Evolutionary conservation across 2,329 filamentous ascomycete species (phyloP).

Genomic region (Aureobasidium sp.): DNA sequence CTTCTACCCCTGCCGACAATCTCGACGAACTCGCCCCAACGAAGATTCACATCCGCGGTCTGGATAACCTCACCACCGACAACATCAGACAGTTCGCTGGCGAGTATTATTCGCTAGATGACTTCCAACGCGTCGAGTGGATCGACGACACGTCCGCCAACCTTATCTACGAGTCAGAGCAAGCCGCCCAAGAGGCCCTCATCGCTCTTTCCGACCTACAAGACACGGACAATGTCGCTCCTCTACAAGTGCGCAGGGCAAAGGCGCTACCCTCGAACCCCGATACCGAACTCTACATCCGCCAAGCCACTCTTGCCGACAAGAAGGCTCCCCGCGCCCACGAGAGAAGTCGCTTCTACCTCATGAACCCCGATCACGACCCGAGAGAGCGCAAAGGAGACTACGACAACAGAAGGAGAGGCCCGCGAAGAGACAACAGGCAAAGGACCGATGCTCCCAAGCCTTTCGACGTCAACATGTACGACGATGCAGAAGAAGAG

Average conservation of each 20-base stretch:
- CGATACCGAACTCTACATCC: constrained; percentile 60
- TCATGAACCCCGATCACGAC: constrained; percentile 83
- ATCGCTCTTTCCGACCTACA: constrained; percentile 32
- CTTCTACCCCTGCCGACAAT: constrained; percentile 23
- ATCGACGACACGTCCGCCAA: constrained; percentile 91
- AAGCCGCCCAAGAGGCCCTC: constrained; percentile 48
- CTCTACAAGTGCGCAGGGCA: constrained; percentile 58
- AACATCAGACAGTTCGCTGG: constrained; percentile 65
- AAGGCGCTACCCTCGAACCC: constrained; percentile 62
- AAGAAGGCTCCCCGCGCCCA: constrained; percentile 73
- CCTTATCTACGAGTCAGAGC: constrained; percentile 59
- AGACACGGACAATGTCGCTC: constrained; percentile 29
- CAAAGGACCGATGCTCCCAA: constrained; percentile 35
- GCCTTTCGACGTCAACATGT: constrained; percentile 67
- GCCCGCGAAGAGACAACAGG: constrained; percentile 48
- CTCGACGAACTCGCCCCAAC: constrained; percentile 35
- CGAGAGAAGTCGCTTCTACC: constrained; percentile 79
- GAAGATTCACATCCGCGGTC: constrained; percentile 76
- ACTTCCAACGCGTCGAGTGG: constrained; percentile 70
- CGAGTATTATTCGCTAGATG: constrained; percentile 53
- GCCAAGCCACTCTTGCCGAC: constrained; percentile 67
- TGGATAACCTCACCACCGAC: constrained; percentile 71
- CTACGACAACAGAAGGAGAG: constrained; percentile 29
- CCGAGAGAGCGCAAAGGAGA: constrained; percentile 56
- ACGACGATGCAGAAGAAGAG: constrained; percentile 57